Percentiles rank a stretch among this genome's conserved stretches.
Evolutionary conservation across 257 asterid genomes (phyloP).

Genomic region (Lantana camara): DNA sequence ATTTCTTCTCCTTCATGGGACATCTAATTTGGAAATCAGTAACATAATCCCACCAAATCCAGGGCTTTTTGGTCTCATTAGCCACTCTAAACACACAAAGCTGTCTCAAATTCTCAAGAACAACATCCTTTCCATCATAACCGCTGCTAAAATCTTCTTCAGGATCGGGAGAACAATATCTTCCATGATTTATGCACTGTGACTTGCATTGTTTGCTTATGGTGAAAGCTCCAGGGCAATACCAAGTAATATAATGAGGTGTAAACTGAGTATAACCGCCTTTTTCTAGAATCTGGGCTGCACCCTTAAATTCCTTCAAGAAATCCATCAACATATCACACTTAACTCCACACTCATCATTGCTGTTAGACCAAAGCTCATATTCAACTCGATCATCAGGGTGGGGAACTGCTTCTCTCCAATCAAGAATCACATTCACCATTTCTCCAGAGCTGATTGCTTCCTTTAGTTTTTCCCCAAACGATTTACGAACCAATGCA

Average conservation of each 20-base stretch:
- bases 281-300: constrained; percentile 94
- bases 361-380: constrained; percentile 96
- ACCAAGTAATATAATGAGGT: constrained; percentile 98
- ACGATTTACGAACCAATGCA: constrained; percentile 64
- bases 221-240: constrained; percentile 91
- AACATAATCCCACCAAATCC: constrained; percentile 99
- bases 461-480: constrained; percentile 72
- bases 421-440: constrained; percentile 93
- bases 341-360: constrained; percentile 90
- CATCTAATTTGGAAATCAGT: constrained; percentile 98
- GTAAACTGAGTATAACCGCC: constrained; percentile 92
- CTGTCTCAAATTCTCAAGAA: constrained; percentile 90
- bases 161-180: constrained; percentile 98
- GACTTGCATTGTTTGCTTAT: constrained; percentile 96
- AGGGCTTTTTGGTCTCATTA: constrained; percentile 80
- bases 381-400: constrained; percentile 98
- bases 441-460: constrained; percentile 68
- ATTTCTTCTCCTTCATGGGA: constrained; percentile 97
- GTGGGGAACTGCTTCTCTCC: constrained; percentile 99
- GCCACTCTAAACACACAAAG: constrained; percentile 85
- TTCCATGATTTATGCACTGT: constrained; percentile 90
- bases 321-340: constrained; percentile 95
- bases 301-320: constrained; percentile 86
- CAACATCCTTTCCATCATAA: constrained; percentile 90
- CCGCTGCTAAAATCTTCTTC: constrained; percentile 93